These are phyloP conservation scores for Andrographis paniculata DNA, from an alignment of 305 asterid genomes.

Conservation along the genomic window DNA sequence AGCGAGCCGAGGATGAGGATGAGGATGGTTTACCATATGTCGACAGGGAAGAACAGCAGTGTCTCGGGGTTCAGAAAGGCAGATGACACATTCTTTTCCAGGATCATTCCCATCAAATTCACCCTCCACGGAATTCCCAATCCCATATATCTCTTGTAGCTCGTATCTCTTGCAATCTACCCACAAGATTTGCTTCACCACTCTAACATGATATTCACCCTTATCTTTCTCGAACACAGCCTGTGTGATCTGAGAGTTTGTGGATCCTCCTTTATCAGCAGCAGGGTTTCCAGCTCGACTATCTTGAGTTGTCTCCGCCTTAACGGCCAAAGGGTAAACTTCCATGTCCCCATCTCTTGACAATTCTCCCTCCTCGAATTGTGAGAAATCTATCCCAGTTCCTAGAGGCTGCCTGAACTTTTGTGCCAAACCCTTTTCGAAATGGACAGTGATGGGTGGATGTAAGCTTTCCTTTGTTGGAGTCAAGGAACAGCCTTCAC, in stretches of 20 bases:
- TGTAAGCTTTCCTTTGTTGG: conserved; percentile 55
- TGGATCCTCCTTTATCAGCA: conserved; percentile 42
- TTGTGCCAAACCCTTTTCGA: conserved; percentile 79
- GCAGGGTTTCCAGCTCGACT: conserved; percentile 36
- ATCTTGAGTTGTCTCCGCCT: conserved; percentile 72
- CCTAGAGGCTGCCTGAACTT: conserved; percentile 80
- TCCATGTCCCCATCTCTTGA: conserved; percentile 54
- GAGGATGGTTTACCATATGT: conserved; percentile 74
- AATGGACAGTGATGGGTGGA: conserved; percentile 62
- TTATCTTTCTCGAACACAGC: conserved; percentile 88
- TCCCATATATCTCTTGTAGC: conserved; percentile 88
- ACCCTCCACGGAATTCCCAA: conserved; percentile 83
- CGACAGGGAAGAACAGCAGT: conserved; percentile 97
- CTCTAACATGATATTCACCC: conserved; percentile 79
- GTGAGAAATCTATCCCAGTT: conserved; percentile 77
- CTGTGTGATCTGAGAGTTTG: conserved; percentile 86
- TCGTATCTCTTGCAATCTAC: conserved; percentile 91
- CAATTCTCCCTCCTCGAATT: conserved; percentile 54
- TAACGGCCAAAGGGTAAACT: conserved; percentile 76
- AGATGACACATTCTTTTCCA: conserved; percentile 96
- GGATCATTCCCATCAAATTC: conserved; percentile 83
- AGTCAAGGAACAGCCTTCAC: conserved; percentile 69
- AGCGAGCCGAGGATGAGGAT: too few relatives aligned
- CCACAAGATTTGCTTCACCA: conserved; percentile 90
- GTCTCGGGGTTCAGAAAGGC: conserved; percentile 98